Percentiles rank a stretch among this genome's conserved stretches.
phyloP scores from a whole-genome alignment of 805 yeast species.

The Nakazawaea ishiwadae region DNA sequence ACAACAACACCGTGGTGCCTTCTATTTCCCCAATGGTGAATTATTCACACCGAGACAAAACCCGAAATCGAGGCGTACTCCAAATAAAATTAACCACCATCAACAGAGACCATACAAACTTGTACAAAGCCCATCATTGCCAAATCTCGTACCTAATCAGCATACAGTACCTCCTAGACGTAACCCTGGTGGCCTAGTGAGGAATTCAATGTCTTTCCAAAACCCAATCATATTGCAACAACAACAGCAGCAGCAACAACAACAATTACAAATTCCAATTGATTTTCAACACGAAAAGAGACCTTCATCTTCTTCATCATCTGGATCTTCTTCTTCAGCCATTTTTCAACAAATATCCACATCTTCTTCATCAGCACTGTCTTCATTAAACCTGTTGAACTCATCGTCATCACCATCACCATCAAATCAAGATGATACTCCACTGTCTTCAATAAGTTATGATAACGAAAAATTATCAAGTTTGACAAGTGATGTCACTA shows the following conservation, averaged over 20 bases:
- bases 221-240: slow-evolving; percentile 7
- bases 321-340: slow-evolving; percentile 13
- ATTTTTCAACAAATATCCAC: slow-evolving; percentile 6
- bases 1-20: slow-evolving; percentile 22
- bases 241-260: background rate
- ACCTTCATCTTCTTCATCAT: slow-evolving; percentile 19
- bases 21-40: slow-evolving; percentile 51
- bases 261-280: slow-evolving; percentile 12
- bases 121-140: slow-evolving; percentile 11
- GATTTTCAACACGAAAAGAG: slow-evolving; percentile 17
- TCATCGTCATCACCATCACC: slow-evolving; percentile 11
- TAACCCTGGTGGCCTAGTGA: slow-evolving; percentile 5
- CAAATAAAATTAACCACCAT: slow-evolving; percentile 23
- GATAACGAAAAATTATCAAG: slow-evolving; percentile 7
- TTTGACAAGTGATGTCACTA: background rate
- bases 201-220: slow-evolving; percentile 14
- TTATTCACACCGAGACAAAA: slow-evolving; percentile 42
- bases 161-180: slow-evolving; percentile 5
- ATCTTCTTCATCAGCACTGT: slow-evolving; percentile 15
- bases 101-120: slow-evolving; percentile 4
- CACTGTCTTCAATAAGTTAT: slow-evolving; percentile 13
- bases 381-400: slow-evolving; percentile 8
- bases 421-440: slow-evolving; percentile 11
- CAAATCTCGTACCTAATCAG: slow-evolving; percentile 5
- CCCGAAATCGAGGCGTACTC: slow-evolving; percentile 33